Conservation (phyloP, 306 rosid species). For the Dalbergia oliveri region DNA sequence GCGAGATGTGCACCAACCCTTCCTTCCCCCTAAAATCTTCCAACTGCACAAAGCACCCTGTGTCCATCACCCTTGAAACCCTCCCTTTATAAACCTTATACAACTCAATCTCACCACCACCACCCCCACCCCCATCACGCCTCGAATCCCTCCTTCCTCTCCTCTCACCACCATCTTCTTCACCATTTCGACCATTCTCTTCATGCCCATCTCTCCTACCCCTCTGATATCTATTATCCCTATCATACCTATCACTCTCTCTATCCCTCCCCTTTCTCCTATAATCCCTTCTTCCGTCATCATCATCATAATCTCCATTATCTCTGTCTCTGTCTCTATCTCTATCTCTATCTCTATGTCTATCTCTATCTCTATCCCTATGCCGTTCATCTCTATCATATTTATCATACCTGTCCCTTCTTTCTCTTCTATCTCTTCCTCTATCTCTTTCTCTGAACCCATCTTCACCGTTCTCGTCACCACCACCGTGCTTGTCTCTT, state of each 20-base stretch:
- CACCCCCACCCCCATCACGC: conserved; percentile 52
- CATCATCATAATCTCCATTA: conserved; percentile 32
- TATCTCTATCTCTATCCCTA: conserved; percentile 36
- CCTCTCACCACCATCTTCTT: conserved; percentile 53
- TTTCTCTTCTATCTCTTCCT: conserved; percentile 29
- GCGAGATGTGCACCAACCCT: conserved; percentile 90
- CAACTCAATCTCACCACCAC: conserved; percentile 69
- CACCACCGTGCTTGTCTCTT: conserved; percentile 40
- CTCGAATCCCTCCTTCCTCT: conserved; percentile 47
- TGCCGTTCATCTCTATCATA: conserved; percentile 27
- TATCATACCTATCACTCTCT: conserved; percentile 21
- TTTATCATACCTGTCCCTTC: conserved; percentile 30
- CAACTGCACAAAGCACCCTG: conserved; percentile 85
- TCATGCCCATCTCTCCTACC: conserved; percentile 48
- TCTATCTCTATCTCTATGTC: conserved; percentile 21
- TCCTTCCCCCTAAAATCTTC: conserved; percentile 82
- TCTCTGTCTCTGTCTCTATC: conserved; percentile 38
- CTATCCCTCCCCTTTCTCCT: conserved; percentile 26
- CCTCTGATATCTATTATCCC: conserved; percentile 41
- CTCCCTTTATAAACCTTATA: conserved; percentile 82
- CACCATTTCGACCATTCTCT: conserved; percentile 43
- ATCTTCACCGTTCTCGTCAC: conserved; percentile 42
- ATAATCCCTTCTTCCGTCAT: conserved; percentile 24
- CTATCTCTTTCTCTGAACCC: conserved; percentile 45
- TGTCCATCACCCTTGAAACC: conserved; percentile 84